Evolutionary conservation across 768 basidiomycete species (phyloP).

Genomic region (Mycena rosella): DNA sequence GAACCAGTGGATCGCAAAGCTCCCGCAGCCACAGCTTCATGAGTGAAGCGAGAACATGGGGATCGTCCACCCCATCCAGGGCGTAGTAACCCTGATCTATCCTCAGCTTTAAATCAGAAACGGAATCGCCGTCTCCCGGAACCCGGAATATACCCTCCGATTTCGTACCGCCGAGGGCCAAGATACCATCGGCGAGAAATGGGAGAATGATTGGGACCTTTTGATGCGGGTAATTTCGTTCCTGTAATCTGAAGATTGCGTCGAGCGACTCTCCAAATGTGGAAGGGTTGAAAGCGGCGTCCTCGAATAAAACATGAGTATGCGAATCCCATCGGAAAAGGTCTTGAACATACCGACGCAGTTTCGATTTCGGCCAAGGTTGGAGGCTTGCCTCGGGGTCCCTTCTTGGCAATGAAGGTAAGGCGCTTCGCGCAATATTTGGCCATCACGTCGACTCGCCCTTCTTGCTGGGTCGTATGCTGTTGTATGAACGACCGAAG

Average conservation of each 20-base stretch:
- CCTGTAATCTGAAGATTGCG: conserved; percentile 85
- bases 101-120: conserved; percentile 88
- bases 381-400: conserved; percentile 88
- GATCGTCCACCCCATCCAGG: conserved; percentile 90
- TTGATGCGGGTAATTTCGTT: conserved; percentile 85
- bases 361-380: conserved; percentile 90
- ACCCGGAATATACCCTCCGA: conserved; percentile 94
- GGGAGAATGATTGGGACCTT: conserved; percentile 94
- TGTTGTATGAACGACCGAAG: conserved; percentile 84
- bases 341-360: conserved; percentile 71
- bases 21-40: conserved; percentile 96
- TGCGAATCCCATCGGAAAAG: conserved; percentile 6
- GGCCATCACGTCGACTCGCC: conserved; percentile 90
- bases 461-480: conserved; percentile 74
- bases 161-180: conserved; percentile 87
- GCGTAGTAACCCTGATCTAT: conserved; percentile 95
- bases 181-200: conserved; percentile 92
- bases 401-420: conserved; percentile 80
- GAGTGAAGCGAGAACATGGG: conserved; percentile 89
- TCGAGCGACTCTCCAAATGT: conserved; percentile 94
- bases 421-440: conserved; percentile 91
- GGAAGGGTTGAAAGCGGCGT: conserved; percentile 95
- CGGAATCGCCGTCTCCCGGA: conserved; percentile 90
- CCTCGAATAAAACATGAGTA: conserved; percentile 55
- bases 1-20: conserved; percentile 91